These are phyloP conservation scores for Vigna trinervia DNA, from an alignment of 306 rosid species.

Conservation along the genomic window DNA sequence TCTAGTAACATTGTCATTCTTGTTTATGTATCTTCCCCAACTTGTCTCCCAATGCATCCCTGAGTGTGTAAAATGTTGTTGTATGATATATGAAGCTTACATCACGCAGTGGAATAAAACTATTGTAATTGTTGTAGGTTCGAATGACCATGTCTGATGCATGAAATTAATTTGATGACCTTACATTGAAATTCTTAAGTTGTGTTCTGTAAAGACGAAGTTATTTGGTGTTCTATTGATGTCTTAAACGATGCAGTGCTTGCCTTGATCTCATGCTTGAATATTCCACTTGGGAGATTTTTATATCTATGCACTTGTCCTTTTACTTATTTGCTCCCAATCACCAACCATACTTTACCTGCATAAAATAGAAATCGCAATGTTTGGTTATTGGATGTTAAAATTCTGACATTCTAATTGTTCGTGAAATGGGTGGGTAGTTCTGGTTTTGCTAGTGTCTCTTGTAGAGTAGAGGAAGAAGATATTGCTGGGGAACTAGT, in stretches of 20 bases:
- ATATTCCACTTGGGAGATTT: not conserved
- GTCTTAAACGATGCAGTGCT: not conserved
- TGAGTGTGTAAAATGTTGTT: not conserved
- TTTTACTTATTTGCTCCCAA: not conserved
- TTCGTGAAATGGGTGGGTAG: not conserved
- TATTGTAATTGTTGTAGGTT: constrained; percentile 15
- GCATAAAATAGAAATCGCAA: not conserved
- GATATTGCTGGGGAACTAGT: not conserved
- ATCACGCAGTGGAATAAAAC: not conserved
- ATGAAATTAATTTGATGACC: constrained; percentile 4
- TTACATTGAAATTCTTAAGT: not conserved
- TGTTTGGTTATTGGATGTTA: not conserved
- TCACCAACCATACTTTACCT: not conserved
- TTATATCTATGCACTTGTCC: not conserved
- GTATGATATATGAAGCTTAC: not conserved
- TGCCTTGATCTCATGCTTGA: constrained; percentile 15
- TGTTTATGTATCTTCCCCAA: not conserved
- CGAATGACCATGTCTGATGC: not conserved
- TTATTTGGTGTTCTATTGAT: not conserved
- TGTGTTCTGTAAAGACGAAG: not conserved
- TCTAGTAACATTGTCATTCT: not conserved
- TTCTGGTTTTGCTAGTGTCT: constrained; percentile 20
- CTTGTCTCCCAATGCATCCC: not conserved
- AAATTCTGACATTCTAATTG: constrained; percentile 10
- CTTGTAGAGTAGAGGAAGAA: not conserved